A percentile compares a stretch with the other conserved stretches of the same genome.
These are phyloP conservation scores for Penicillium fimorum DNA, from an alignment of 495 filamentous ascomycete genomes.

Conservation along the genomic window DNA sequence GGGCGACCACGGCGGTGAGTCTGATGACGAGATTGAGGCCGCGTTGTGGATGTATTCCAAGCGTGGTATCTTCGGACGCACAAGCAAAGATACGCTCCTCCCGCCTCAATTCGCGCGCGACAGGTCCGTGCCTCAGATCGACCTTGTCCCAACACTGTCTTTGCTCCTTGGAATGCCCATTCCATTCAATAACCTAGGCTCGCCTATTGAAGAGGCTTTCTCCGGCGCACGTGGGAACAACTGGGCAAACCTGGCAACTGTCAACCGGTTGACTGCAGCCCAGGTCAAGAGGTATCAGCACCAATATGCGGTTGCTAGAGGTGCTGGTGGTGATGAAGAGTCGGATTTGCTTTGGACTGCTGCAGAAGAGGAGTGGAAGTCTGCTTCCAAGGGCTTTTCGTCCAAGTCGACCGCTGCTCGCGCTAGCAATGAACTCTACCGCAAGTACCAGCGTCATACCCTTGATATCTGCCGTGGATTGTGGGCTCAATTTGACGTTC, in stretches of 20 bases:
- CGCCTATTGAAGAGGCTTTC: slow-evolving; percentile 93
- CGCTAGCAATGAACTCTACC: slow-evolving; percentile 58
- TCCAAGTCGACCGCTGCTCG: slow-evolving; percentile 34
- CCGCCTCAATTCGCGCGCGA: slow-evolving; percentile 75
- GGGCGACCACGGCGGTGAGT: slow-evolving; percentile 96
- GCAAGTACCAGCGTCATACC: slow-evolving; percentile 72
- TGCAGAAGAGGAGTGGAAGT: slow-evolving; percentile 49
- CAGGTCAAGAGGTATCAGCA: slow-evolving; percentile 88
- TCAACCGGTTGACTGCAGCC: slow-evolving; percentile 73
- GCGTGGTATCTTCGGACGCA: slow-evolving; percentile 75
- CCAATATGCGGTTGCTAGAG: slow-evolving; percentile 59
- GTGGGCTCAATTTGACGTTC: slow-evolving; percentile 88
- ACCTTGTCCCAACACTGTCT: slow-evolving; percentile 88
- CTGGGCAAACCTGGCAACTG: slow-evolving; percentile 70
- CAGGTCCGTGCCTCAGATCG: slow-evolving; percentile 88
- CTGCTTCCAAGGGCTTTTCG: slow-evolving; percentile 38
- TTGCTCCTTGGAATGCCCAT: slow-evolving; percentile 87
- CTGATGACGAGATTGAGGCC: slow-evolving; percentile 89
- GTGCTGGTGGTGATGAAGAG: slow-evolving; percentile 58
- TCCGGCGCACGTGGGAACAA: slow-evolving; percentile 62
- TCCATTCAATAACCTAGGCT: slow-evolving; percentile 95
- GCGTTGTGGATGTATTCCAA: slow-evolving; percentile 99
- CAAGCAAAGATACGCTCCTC: slow-evolving; percentile 52
- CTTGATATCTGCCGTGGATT: slow-evolving; percentile 76
- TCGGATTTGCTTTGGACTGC: slow-evolving; percentile 59